Evolutionary conservation across 352 stramenopile species (phyloP), one percentile per base, ranked within the genome.

Genomic region (Globisporangium heterothallicum): DNA sequence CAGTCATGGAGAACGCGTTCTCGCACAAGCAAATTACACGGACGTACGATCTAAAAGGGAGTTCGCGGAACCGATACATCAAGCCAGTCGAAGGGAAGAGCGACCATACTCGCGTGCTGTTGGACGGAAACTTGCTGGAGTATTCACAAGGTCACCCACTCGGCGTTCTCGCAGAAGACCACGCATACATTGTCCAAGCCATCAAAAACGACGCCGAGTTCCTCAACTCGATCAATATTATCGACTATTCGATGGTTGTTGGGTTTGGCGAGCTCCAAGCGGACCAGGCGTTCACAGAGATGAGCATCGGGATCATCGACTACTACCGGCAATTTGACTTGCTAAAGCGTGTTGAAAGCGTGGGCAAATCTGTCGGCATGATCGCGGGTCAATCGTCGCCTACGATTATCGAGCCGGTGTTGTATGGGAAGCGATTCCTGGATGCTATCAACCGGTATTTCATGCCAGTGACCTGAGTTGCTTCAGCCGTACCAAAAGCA

Each of bases 181-280:
- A 95, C 50, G 54, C 70, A n/a, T 72, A 81, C 44, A 65, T 93
- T 22, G 50, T 82, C 42, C 74, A 81, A 26, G 96, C 94, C 19
- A 96, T 99, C 62, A 68, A 97, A 48, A 98, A 98, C 74, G 93
- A 99, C 69, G 97, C 94, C 13, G 60, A 86, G 21, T 99, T 99
- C 62, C 81, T 99, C 36, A 95, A 85, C 40, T 98, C 97, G 29
- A 98, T 98, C 51, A 99, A 99, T 69, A 97, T 99, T 35, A 83
- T 99, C 43, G 97, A 99, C 70, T 99, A 99, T 56, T 99, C 94
- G 14, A 98, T 99, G 73, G 74, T 99, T n/a, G 87, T 99, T 9
- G 68, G 97, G 51, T 48, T 97, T 81, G 36, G 58, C 10, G 54
- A 87, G 63, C 52, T 62, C 6, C 24, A 44, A 6, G 19, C 16